Evolutionary conservation across 2,329 filamentous ascomycete species (phyloP).

Genomic region (Paracoccidioides brasiliensis): DNA sequence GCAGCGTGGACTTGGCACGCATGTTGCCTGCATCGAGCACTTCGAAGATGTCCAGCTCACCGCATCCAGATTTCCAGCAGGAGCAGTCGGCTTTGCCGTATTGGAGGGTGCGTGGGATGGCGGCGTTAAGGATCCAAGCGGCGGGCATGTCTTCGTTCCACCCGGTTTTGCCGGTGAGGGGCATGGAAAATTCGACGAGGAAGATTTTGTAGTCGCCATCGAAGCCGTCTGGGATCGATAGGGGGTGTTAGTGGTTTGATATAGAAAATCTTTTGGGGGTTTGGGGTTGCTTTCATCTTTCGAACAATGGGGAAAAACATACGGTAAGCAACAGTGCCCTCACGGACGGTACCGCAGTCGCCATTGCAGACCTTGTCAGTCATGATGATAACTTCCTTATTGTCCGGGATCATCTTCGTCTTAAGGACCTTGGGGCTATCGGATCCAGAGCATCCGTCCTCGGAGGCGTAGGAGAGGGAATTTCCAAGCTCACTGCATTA

Average conservation of each 20-base stretch:
- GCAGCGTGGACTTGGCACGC: constrained; percentile 58
- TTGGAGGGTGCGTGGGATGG: constrained; percentile 57
- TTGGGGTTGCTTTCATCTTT: background rate
- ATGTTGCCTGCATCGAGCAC: constrained; percentile 51
- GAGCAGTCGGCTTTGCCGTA: constrained; percentile 52
- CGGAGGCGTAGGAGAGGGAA: constrained; percentile 43
- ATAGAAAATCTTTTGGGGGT: constrained; percentile 1
- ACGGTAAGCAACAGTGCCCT: constrained; percentile 40
- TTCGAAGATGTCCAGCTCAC: constrained; percentile 66
- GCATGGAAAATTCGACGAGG: constrained; percentile 63
- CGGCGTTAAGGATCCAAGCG: constrained; percentile 62
- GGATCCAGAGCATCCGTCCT: constrained; percentile 35
- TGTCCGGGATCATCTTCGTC: constrained; percentile 38
- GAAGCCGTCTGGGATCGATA: constrained; percentile 44
- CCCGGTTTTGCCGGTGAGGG: constrained; percentile 39
- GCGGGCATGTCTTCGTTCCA: constrained; percentile 56
- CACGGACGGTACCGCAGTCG: constrained; percentile 37
- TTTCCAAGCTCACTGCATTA: constrained; percentile 37
- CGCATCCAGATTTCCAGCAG: constrained; percentile 59
- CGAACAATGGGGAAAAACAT: constrained; percentile 12
- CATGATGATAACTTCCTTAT: constrained; percentile 41
- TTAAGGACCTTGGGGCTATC: constrained; percentile 37
- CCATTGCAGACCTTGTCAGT: constrained; percentile 37
- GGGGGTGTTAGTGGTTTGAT: background rate
- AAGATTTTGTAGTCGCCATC: constrained; percentile 57